Conservation (phyloP, 106 monocot genomes). For the Dendrobium catenatum region DNA sequence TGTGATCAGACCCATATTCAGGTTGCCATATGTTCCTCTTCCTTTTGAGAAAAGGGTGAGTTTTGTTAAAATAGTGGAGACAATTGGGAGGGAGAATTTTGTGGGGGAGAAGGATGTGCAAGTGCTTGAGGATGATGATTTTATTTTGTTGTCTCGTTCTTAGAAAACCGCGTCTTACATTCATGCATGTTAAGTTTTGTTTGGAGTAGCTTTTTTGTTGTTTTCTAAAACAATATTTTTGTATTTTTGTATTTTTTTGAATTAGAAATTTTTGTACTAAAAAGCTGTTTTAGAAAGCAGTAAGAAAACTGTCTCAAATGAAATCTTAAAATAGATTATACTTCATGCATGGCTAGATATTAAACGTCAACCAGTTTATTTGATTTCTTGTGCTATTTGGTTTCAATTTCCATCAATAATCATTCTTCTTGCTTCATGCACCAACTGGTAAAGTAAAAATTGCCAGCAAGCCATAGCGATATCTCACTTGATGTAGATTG, state of each 20-base stretch:
- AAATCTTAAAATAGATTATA: no score
- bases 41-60: slow-evolving; percentile 39
- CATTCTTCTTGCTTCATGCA: not conserved
- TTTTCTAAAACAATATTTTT: no score
- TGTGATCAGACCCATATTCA: slow-evolving; percentile 56
- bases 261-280: no score
- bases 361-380: no score
- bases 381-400: not conserved
- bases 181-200: not conserved
- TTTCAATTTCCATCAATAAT: not conserved
- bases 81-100: slow-evolving; percentile 68
- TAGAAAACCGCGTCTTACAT: slow-evolving; percentile 4
- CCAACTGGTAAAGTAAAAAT: not conserved
- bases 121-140: slow-evolving; percentile 78
- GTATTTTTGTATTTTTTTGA: no score
- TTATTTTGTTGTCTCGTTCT: slow-evolving; percentile 50
- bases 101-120: slow-evolving; percentile 55
- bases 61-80: slow-evolving; percentile 64
- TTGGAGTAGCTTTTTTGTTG: no score
- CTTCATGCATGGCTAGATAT: no score
- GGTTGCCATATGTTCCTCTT: slow-evolving; percentile 75
- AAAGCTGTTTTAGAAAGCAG: no score
- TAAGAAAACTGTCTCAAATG: no score
- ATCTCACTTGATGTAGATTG: not conserved
- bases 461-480: not conserved